Percentiles rank a stretch among this genome's conserved stretches.
These are phyloP conservation scores for Ganoderma lingzhi DNA, from an alignment of 1,284 basidiomycete genomes.

Conservation along the genomic window DNA sequence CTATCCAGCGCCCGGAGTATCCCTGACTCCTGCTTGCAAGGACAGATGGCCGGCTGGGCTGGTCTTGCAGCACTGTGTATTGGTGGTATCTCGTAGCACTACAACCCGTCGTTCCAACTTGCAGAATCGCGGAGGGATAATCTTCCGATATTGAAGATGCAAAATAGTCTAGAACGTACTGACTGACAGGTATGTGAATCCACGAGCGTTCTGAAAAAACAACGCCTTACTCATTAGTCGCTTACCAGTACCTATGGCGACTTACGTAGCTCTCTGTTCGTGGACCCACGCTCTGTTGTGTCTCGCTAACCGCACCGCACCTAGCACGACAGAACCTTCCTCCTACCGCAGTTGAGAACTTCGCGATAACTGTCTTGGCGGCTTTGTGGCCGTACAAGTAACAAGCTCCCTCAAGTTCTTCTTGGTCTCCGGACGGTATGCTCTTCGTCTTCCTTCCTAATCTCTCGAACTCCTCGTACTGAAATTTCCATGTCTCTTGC, in stretches of 20 bases:
- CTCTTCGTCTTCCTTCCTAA: neutral
- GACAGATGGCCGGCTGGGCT: neutral
- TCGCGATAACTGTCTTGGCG: neutral
- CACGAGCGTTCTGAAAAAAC: neutral
- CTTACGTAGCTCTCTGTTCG: neutral
- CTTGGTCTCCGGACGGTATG: neutral
- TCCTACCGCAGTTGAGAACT: neutral
- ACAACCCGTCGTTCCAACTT: neutral
- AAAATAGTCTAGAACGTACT: neutral
- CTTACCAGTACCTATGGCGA: neutral
- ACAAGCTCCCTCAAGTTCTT: neutral
- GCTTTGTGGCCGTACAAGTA: neutral
- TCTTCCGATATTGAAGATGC: neutral
- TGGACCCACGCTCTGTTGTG: neutral
- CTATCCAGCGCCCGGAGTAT: neutral
- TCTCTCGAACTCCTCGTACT: neutral
- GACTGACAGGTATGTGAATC: constrained; percentile 1
- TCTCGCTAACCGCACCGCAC: neutral
- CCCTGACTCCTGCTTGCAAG: neutral
- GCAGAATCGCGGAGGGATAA: neutral
- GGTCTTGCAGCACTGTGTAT: neutral
- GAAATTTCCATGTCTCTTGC: neutral
- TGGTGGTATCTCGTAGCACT: neutral
- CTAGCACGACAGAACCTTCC: neutral
- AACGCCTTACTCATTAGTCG: neutral